Evolutionary conservation across 73 alveolate genomes (phyloP), one percentile per base, ranked within the genome.

Genomic region (Paramecium octaurelia): DNA sequence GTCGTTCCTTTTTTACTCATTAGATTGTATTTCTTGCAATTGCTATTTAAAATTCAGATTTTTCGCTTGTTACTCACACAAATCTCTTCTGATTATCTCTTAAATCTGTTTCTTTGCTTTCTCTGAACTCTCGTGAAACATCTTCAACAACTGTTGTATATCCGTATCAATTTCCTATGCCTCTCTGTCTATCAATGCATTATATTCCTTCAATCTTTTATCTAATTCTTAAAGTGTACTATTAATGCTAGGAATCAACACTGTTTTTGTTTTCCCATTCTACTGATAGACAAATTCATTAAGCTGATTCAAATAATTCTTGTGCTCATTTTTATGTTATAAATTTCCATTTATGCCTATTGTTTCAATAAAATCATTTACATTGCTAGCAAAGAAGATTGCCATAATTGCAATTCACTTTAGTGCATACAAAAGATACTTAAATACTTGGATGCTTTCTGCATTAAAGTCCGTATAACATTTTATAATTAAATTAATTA

Each of bases 151-250:
- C 42, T 89, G 36, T 10, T 77, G 58, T 44, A 89, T 38, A 89
- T 89, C 94, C 8, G 20, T 24, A 9, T 89, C 94, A 23, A 89
- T 44, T 27, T 89, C 94, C 20, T 31, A 50, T 14, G 75, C 84
- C 36, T 89, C 91, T 31, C 24, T 89, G 21, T 89, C 94, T 11
- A 80, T 64, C 20, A 23, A 24, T 42, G n/a, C 23, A 80, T 48
- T 48, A 23, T 31, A 80, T 12, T 80, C 91, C 29, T 46, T 80
- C 12, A 80, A 8, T 46, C 29, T 80, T 48, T 21, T 80, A 23
- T 80, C 91, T 35, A 80, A 80, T 18, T 80, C 91, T 20, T 44
- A 21, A 11, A 80, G 57, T 24, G 42, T 10, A 20, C 57, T 64
- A 24, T 80, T 42, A 8, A 80, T 40, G 16, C 46, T 23, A 3